Percentiles rank a stretch among this genome's conserved stretches.
phyloP scores from a whole-genome alignment of 2,329 filamentous ascomycete genomes.

The Claviceps capensis region DNA sequence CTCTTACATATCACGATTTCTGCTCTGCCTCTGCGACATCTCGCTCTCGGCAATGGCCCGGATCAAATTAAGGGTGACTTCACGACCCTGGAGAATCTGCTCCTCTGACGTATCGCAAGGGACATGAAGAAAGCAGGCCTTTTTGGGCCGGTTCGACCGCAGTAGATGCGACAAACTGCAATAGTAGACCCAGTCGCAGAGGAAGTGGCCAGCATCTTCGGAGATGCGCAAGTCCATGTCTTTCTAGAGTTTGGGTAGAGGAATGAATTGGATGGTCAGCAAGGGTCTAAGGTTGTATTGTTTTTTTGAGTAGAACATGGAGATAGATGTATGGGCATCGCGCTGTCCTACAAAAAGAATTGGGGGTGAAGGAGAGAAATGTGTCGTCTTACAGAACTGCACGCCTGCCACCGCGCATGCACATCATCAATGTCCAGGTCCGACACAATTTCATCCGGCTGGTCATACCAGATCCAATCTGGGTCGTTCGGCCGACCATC shows the following conservation, averaged over 20 bases:
- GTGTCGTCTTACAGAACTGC: slow-evolving; percentile 29
- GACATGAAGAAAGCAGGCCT: slow-evolving; percentile 60
- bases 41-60: slow-evolving; percentile 42
- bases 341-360: not conserved
- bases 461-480: slow-evolving; percentile 39
- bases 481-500: slow-evolving; percentile 31
- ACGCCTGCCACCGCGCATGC: slow-evolving; percentile 38
- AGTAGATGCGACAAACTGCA: slow-evolving; percentile 47
- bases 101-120: slow-evolving; percentile 42
- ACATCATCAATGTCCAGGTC: slow-evolving; percentile 46
- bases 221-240: slow-evolving; percentile 42
- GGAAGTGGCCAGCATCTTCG: slow-evolving; percentile 55
- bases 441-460: slow-evolving; percentile 42
- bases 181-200: slow-evolving; percentile 72
- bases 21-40: slow-evolving; percentile 11
- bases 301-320: no score
- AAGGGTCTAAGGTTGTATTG: not conserved
- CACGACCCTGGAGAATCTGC: slow-evolving; percentile 33
- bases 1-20: not conserved
- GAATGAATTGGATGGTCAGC: not conserved
- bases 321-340: no score
- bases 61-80: slow-evolving; percentile 40
- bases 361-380: not conserved
- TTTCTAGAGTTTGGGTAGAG: slow-evolving; percentile 13
- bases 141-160: slow-evolving; percentile 30